Base-by-base conservation (phyloP, 345 rosid genomes). In the Aquilaria yunnanensis region DNA sequence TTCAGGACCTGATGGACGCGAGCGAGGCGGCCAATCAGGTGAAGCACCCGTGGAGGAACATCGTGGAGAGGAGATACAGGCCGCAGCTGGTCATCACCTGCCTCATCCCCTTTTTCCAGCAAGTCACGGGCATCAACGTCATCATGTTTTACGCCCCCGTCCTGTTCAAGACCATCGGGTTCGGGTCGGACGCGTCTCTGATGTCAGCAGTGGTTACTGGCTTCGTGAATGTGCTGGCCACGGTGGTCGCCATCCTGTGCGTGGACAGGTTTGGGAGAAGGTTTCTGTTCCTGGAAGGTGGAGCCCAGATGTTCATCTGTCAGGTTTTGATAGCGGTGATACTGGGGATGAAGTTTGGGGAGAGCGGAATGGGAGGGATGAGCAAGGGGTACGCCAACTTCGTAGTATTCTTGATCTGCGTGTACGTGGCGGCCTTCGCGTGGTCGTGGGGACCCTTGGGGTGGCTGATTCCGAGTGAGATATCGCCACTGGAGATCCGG, bases 71-170 rank as follows among this genome's bases (percentile, higher is more conserved):
- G 14, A 71, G 67, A 71, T 85, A 89, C 65, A 80, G 94, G 67
- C 96, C 94, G 54, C 89, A 86, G 29, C 70, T 89, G 31, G 70
- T 77, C 58, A 69, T 83, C 50, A 79, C 80, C 64, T n/a, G 62
- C 54, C 53, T 83, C 46, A 73, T 89, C 59, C 96, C 94, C 1
- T 81, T 83, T 69, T 87, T 87, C 67, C 96, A 89, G 59, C 96
- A 89, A 63, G 61, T 83, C 61, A 88, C 96, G 0, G 96, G 92
- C 47, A 88, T 85, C 56, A 88, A 85, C 50, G 88, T 85, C 60
- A 83, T 89, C 61, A 85, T 85, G 65, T 89, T 89, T 45, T 87
- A 87, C 16, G 94, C 94, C 0, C 96, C 96, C 0, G 91, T 89
- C 33, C 73, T 89, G 57, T 89, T 84, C 64, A 86, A 87, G 70